Base-by-base conservation (phyloP, 148 eudicot species). In the Drosera capensis region DNA sequence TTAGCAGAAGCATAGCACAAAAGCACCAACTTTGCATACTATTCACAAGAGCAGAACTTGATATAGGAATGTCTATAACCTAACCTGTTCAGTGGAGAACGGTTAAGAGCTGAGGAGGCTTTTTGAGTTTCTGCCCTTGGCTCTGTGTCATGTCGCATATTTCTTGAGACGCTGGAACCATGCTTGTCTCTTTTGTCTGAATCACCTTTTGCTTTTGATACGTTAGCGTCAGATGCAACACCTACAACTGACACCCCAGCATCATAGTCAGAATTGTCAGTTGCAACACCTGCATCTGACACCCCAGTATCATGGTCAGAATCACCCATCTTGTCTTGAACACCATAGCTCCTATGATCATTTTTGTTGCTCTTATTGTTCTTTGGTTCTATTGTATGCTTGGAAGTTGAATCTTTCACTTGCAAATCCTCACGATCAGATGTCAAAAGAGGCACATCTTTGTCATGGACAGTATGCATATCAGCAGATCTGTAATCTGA, bases 41-140 rank as follows among this genome's bases (percentile, higher is more conserved):
- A n/a, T n/a, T n/a, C n/a, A n/a, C n/a, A n/a, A n/a, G n/a, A n/a
- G n/a, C n/a, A n/a, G n/a, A n/a, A n/a, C n/a, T n/a, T n/a, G n/a
- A n/a, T n/a, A n/a, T n/a, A n/a, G n/a, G n/a, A n/a, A n/a, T n/a
- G n/a, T n/a, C n/a, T n/a, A n/a, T n/a, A n/a, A n/a, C n/a, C 21
- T 64, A 16, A 73, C 79, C 79, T 61, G 42, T 57, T 44, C 48
- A 45, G 12, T 47, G 67, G 29, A 46, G 71, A 20, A 35, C 59
- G 40, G 29, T 11, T 40, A 34, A 37, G 60, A 45, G 64, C 40
- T 36, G 49, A 45, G 20, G 41, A 52, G 51, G 55, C 47, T 51
- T 22, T 57, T 39, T 52, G 48, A 23, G 38, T 28, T 43, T 54
- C 68, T 35, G 35, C 30, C 16, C 14, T 52, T 35, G 49, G 34